phyloP scores from a whole-genome alignment of 179 eudicot species.

The Spinacia oleracea region DNA sequence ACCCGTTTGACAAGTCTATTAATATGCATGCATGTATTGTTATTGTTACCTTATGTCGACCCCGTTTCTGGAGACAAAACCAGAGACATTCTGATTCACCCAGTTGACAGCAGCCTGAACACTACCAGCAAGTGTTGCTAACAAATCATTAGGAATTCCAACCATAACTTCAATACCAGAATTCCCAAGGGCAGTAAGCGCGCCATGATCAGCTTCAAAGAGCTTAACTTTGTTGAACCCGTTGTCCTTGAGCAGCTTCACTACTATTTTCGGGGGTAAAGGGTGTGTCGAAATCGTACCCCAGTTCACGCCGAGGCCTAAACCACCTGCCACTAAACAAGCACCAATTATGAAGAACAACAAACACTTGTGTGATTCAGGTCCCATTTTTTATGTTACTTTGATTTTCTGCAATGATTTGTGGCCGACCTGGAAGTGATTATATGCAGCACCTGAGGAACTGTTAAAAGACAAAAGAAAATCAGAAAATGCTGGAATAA shows the following conservation, averaged over 20 bases:
- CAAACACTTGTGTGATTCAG: constrained; percentile 9
- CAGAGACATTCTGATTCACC: constrained; percentile 81
- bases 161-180: constrained; percentile 92
- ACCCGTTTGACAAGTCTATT: too few species aligned
- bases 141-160: constrained; percentile 85
- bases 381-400: constrained; percentile 21
- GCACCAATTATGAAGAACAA: constrained; percentile 29
- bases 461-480: background rate
- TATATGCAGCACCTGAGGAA: constrained; percentile 22
- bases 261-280: constrained; percentile 68
- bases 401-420: constrained; percentile 4
- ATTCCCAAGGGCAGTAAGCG: constrained; percentile 72
- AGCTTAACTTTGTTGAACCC: constrained; percentile 88
- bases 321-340: constrained; percentile 29
- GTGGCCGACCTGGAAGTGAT: background rate
- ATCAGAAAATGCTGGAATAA: constrained; percentile 9
- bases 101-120: constrained; percentile 71
- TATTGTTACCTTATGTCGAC: constrained; percentile 71
- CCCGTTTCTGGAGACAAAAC: constrained; percentile 57
- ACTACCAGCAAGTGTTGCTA: constrained; percentile 62
- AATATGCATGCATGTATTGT: constrained; percentile 11
- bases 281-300: constrained; percentile 73
- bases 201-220: constrained; percentile 78
- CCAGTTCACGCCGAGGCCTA: constrained; percentile 77
- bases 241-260: constrained; percentile 74